Evolutionary conservation across 2,329 filamentous ascomycete genomes (phyloP).

Genomic region (Aureobasidium sp.): DNA sequence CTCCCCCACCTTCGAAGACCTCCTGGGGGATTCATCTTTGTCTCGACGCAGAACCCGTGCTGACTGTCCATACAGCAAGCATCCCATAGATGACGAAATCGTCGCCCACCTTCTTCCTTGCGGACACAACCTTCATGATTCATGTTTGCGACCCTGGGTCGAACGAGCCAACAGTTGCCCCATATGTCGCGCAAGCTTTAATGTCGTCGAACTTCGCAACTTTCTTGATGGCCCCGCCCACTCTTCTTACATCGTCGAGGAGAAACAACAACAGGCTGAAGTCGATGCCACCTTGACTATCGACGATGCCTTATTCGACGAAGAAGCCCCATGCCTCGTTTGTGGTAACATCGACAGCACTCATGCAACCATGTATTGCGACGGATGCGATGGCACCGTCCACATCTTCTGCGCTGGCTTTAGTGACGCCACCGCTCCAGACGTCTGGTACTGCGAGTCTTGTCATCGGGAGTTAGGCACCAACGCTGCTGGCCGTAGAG

Average conservation of each 20-base stretch:
- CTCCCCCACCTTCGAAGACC: slow-evolving; percentile 23
- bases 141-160: slow-evolving; percentile 88
- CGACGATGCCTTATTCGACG: slow-evolving; percentile 54
- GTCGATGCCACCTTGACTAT: slow-evolving; percentile 75
- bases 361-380: slow-evolving; percentile 80
- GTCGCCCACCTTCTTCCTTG: slow-evolving; percentile 65
- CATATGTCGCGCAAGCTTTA: slow-evolving; percentile 88
- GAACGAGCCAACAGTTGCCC: slow-evolving; percentile 96
- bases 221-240: slow-evolving; percentile 58
- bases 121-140: slow-evolving; percentile 86
- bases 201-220: slow-evolving; percentile 77
- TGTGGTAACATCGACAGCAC: slow-evolving; percentile 77
- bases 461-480: slow-evolving; percentile 51
- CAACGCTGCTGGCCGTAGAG: background rate
- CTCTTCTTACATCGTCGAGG: slow-evolving; percentile 60
- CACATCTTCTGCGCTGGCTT: slow-evolving; percentile 82
- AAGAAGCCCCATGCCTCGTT: slow-evolving; percentile 69
- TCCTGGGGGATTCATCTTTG: slow-evolving; percentile 21
- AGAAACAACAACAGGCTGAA: slow-evolving; percentile 84
- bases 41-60: slow-evolving; percentile 16
- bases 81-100: slow-evolving; percentile 39
- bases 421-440: slow-evolving; percentile 49
- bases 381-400: slow-evolving; percentile 81
- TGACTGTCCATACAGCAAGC: slow-evolving; percentile 24
- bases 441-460: slow-evolving; percentile 79